A percentile compares a stretch with the other conserved stretches of the same genome.
Conservation (phyloP, 148 eudicot genomes). For the Beta vulgaris region DNA sequence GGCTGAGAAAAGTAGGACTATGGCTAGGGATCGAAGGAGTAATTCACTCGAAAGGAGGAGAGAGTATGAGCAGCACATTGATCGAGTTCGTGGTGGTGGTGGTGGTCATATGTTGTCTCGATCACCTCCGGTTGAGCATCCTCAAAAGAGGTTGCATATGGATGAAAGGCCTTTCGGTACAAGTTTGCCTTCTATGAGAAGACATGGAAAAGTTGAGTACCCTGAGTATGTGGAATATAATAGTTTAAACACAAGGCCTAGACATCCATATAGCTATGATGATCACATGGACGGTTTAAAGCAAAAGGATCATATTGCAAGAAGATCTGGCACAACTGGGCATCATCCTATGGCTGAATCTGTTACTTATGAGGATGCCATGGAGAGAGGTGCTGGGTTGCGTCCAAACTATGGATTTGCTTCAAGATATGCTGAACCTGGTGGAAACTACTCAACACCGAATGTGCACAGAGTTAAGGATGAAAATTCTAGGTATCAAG, state of each 20-base stretch:
- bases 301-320: constrained; percentile 21
- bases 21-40: constrained; percentile 18
- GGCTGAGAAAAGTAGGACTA: constrained; percentile 3
- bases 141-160: constrained; percentile 9
- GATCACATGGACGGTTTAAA: constrained; percentile 13
- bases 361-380: constrained; percentile 23
- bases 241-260: constrained; percentile 18
- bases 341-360: constrained; percentile 19
- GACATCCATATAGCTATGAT: constrained; percentile 14
- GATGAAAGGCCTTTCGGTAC: constrained; percentile 19
- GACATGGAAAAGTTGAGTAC: constrained; percentile 20
- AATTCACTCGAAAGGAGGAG: constrained; percentile 22
- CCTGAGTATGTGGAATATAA: constrained; percentile 27
- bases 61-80: constrained; percentile 22
- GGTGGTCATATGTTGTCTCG: constrained; percentile 16
- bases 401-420: constrained; percentile 21
- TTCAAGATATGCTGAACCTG: constrained; percentile 25
- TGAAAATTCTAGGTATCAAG: constrained; percentile 29
- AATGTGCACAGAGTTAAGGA: constrained; percentile 27
- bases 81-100: constrained; percentile 15
- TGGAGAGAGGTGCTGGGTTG: constrained; percentile 13
- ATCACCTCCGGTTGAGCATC: constrained; percentile 19
- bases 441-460: constrained; percentile 26
- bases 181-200: constrained; percentile 4
- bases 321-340: constrained; percentile 20